Evolutionary conservation across 495 filamentous ascomycete species (phyloP).

Genomic region (Aspergillus kassunensis): DNA sequence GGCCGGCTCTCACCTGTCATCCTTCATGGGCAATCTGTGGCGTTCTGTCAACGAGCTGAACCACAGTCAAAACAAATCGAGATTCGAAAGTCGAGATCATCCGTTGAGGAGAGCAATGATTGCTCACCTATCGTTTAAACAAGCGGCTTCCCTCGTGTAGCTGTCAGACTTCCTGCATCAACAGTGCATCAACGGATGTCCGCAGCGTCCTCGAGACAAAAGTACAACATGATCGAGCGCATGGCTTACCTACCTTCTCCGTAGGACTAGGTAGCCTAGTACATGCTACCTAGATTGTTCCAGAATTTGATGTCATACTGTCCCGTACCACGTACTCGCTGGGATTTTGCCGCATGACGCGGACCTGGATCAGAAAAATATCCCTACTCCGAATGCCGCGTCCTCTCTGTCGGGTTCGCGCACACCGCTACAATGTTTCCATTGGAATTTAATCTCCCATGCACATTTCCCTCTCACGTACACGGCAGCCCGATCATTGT

Average conservation of each 20-base stretch:
- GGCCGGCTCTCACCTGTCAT: background rate
- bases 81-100: too few relatives aligned
- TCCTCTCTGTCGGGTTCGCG: constrained; percentile 11
- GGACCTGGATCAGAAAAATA: background rate
- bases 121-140: background rate
- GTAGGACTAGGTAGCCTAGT: too few relatives aligned
- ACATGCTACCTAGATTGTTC: too few relatives aligned
- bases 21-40: too few relatives aligned
- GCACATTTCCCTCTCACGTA: constrained; percentile 3
- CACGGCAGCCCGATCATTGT: constrained; percentile 1
- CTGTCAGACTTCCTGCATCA: background rate
- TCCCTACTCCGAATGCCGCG: constrained; percentile 2
- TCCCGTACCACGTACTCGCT: background rate
- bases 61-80: too few relatives aligned
- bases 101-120: background rate
- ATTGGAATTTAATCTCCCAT: constrained; percentile 3
- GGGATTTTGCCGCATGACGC: background rate
- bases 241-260: too few relatives aligned
- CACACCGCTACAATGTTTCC: constrained; percentile 19
- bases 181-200: background rate
- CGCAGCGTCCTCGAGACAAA: background rate
- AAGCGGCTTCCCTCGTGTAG: background rate
- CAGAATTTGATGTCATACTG: constrained; percentile 1
- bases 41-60: constrained; percentile 2
- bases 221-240: background rate